Base-by-base conservation (phyloP, 75 land plant species). In the Sequoia sempervirens region DNA sequence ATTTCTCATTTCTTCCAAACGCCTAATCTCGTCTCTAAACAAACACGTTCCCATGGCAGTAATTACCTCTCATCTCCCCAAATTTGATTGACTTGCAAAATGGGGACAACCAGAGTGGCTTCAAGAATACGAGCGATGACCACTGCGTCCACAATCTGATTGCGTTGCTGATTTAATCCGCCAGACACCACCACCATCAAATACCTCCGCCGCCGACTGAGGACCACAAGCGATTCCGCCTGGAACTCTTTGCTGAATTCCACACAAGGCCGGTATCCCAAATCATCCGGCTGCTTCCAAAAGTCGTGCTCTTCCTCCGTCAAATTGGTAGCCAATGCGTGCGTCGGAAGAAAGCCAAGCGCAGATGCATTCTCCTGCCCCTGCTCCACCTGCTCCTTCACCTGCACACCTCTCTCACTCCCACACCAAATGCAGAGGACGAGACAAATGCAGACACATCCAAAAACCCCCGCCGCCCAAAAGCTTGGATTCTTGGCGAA, bases 81-180 rank as follows among this genome's bases (percentile, higher is more conserved):
- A 45, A 95, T 90, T 13, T 79, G 87, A 83, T 95, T 95, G 68
- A 97, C 92, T 86, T 97, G 93, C 85, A 97, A 82, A 37, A 97
- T 85, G 15, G 99, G 99, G 7, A 95, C 89, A 13, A 97, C 98
- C 40, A 97, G 85, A 12, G 93, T 85, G 2, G 99, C 98, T 28
- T 93, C 95, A 74, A 97, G 93, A 76, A 97, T 92, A 20, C 99
- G 83, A 18, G 98, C 98, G 45, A 97, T 95, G 43, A 97, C 94
- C 0, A 97, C 96, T 2, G 99, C 95, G 83, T 97, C 98, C 36
- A 93, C 91, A 47, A 97, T 95, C 91, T 97, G 92, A 83, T 95
- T 95, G 52, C 95, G 85, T 87, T 95, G 98, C 90, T 97, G 99
- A 72, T 94, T 94, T 61, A 97, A 81, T 38, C 98, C 96, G 0